Conservation (phyloP, 106 monocot genomes). For the Dendrobium chrysotoxum region DNA sequence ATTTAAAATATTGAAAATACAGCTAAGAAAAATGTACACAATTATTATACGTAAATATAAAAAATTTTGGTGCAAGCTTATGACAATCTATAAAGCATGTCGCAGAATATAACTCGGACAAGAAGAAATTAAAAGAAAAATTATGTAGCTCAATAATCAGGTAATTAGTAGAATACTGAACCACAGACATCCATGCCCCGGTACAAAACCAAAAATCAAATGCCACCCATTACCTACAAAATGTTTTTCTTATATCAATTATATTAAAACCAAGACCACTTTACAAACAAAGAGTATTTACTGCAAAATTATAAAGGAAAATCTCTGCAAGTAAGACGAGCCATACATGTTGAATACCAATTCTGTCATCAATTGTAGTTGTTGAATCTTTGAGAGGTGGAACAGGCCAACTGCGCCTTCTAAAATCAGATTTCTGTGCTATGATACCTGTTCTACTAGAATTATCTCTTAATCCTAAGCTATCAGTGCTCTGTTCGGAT, state of each 20-base stretch:
- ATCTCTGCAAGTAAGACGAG: slow-evolving; percentile 11
- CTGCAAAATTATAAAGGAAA: not conserved
- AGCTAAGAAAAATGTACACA: not conserved
- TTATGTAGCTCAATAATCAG: not conserved
- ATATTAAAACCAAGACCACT: not conserved
- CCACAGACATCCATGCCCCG: not conserved
- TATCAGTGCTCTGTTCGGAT: slow-evolving; percentile 15
- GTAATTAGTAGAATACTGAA: not conserved
- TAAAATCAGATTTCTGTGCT: slow-evolving; percentile 32
- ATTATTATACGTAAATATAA: not conserved
- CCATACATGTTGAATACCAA: slow-evolving; percentile 22
- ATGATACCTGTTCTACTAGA: slow-evolving; percentile 23
- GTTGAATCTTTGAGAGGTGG: slow-evolving; percentile 32
- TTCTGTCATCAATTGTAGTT: slow-evolving; percentile 33
- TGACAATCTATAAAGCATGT: not conserved
- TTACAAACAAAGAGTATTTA: slow-evolving; percentile 1
- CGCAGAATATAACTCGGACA: not conserved
- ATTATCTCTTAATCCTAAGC: slow-evolving; percentile 17
- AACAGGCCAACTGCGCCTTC: slow-evolving; percentile 26
- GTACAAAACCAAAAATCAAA: not conserved
- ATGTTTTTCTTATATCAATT: not conserved
- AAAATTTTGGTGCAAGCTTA: not conserved
- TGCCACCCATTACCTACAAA: not conserved
- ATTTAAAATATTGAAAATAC: not conserved
- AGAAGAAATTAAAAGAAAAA: not conserved